These are phyloP conservation scores for Globisporangium orthogonon DNA, from an alignment of 352 stramenopile genomes.

Conservation along the genomic window DNA sequence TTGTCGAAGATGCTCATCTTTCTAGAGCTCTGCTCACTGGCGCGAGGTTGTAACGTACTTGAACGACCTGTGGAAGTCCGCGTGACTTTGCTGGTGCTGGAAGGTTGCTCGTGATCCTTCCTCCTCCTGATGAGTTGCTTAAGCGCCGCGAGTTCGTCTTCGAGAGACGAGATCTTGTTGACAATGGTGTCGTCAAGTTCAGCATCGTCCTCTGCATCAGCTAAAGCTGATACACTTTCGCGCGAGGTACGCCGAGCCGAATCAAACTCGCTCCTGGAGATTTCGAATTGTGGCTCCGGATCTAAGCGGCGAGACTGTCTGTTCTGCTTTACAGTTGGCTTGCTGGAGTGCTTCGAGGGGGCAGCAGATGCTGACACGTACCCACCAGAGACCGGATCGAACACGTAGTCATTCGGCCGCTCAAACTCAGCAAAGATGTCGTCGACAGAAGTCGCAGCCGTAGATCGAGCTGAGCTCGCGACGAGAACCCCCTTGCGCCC, in stretches of 20 bases:
- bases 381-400: conserved; percentile 43
- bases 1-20: conserved; percentile 76
- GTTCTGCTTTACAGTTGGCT: background rate
- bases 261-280: background rate
- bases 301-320: background rate
- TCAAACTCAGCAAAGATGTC: conserved; percentile 77
- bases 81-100: conserved; percentile 4
- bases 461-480: conserved; percentile 1
- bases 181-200: conserved; percentile 68
- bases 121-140: conserved; percentile 63
- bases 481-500: background rate
- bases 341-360: background rate
- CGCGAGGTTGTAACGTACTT: conserved; percentile 1
- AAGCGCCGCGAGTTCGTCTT: conserved; percentile 52
- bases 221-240: background rate
- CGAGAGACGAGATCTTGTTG: conserved; percentile 73
- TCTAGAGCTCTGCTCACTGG: conserved; percentile 9
- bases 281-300: background rate
- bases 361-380: conserved; percentile 35
- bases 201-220: conserved; percentile 18
- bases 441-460: conserved; percentile 45
- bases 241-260: background rate
- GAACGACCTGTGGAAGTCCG: background rate
- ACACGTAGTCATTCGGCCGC: conserved; percentile 70
- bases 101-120: conserved; percentile 17